Evolutionary conservation across 73 alveolate species (phyloP).

Genomic region (Tetrahymena borealis): DNA sequence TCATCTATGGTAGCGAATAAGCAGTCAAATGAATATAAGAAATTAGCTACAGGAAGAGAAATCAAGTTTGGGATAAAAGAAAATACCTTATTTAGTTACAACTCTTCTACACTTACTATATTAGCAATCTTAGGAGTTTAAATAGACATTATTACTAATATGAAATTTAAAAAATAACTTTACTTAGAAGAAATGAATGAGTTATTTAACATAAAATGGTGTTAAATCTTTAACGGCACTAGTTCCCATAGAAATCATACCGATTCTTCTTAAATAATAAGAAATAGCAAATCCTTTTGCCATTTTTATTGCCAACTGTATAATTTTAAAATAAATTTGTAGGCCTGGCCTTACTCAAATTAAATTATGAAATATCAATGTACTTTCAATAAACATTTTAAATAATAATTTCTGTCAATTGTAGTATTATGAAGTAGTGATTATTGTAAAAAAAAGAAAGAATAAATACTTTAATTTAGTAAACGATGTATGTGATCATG

Average conservation of each 20-base stretch:
- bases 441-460: background rate
- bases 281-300: background rate
- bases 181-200: background rate
- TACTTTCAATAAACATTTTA: no score
- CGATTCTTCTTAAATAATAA: background rate
- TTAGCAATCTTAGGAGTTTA: background rate
- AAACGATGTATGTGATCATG: background rate
- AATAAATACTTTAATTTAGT: background rate
- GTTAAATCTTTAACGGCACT: background rate
- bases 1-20: background rate
- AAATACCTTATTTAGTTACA: background rate
- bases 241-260: background rate
- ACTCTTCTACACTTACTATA: background rate
- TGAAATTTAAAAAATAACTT: background rate
- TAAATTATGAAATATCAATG: no score
- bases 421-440: background rate
- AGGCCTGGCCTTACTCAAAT: no score
- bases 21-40: background rate
- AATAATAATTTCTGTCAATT: no score
- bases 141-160: background rate
- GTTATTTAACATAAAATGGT: background rate
- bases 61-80: background rate
- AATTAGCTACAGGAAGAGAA: background rate
- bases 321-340: background rate
- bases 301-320: background rate